Percentiles rank a stretch among this genome's conserved stretches.
These are phyloP conservation scores for Thielaviopsis punctulata DNA, from an alignment of 2,329 filamentous ascomycete genomes.

Conservation along the genomic window DNA sequence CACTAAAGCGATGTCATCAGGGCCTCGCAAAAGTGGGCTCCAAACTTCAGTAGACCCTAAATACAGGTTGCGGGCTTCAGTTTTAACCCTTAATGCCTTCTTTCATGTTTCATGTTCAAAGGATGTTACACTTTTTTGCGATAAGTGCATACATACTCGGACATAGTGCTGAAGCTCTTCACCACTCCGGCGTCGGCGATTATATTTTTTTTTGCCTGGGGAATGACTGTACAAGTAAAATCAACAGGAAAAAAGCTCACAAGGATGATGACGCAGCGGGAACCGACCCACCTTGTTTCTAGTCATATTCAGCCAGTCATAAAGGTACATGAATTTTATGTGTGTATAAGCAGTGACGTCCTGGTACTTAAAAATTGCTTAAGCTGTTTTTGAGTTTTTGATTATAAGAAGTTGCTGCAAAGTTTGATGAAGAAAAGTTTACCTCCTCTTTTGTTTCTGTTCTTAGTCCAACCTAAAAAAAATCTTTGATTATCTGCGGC, in stretches of 20 bases:
- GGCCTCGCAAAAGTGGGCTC: not conserved
- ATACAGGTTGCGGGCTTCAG: no score
- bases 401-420: not conserved
- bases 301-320: not conserved
- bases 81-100: not conserved
- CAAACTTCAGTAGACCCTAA: not conserved
- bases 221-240: not conserved
- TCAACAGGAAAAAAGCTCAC: not conserved
- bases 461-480: not conserved
- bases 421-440: not conserved
- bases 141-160: no score
- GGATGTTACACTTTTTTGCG: not conserved
- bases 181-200: not conserved
- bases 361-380: not conserved
- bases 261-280: not conserved
- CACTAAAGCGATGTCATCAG: not conserved
- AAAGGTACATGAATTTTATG: not conserved
- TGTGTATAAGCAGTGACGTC: not conserved
- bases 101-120: not conserved
- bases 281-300: not conserved
- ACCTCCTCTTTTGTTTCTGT: not conserved
- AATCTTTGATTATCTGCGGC: not conserved
- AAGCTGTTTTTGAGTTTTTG: slow-evolving; percentile 6
- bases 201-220: no score
- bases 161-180: not conserved